These are phyloP conservation scores for Alternaria ethzedia DNA, from an alignment of 2,329 filamentous ascomycete genomes.

Conservation along the genomic window DNA sequence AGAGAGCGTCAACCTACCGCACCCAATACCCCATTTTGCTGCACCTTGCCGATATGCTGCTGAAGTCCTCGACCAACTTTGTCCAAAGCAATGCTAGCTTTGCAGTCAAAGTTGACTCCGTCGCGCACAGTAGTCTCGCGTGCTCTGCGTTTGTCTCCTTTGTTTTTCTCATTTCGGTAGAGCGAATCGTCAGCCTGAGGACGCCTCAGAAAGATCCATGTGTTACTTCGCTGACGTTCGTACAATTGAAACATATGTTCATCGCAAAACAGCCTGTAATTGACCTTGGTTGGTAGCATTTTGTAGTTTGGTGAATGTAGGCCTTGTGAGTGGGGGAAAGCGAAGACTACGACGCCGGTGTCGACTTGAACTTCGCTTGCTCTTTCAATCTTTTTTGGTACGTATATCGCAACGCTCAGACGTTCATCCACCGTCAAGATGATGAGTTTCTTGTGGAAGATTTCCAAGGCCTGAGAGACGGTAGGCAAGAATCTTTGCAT, in stretches of 20 bases:
- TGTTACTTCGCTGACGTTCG: slow-evolving; percentile 44
- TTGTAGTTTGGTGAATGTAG: slow-evolving; percentile 39
- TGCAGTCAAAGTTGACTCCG: slow-evolving; percentile 39
- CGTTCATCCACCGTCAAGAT: slow-evolving; percentile 47
- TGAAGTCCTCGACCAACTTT: slow-evolving; percentile 50
- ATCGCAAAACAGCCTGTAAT: slow-evolving; percentile 50
- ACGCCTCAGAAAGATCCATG: slow-evolving; percentile 48
- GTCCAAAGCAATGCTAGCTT: slow-evolving; percentile 48
- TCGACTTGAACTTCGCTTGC: slow-evolving; percentile 47
- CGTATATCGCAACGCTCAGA: slow-evolving; percentile 50
- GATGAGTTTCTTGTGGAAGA: slow-evolving; percentile 52
- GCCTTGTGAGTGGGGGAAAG: slow-evolving; percentile 50
- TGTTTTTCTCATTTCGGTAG: slow-evolving; percentile 33
- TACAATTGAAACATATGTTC: slow-evolving; percentile 49
- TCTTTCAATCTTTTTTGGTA: slow-evolving; percentile 45
- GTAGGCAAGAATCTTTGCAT: slow-evolving; percentile 47
- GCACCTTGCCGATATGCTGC: slow-evolving; percentile 48
- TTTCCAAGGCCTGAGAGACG: slow-evolving; percentile 36
- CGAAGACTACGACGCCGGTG: slow-evolving; percentile 46
- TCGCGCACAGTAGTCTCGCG: slow-evolving; percentile 34
- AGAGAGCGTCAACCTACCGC: slow-evolving; percentile 40
- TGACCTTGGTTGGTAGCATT: slow-evolving; percentile 47
- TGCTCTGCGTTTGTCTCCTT: slow-evolving; percentile 28
- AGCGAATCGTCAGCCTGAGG: slow-evolving; percentile 40
- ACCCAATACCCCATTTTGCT: slow-evolving; percentile 43